phyloP scores from a whole-genome alignment of 805 yeast genomes.

The Candida maesae region DNA sequence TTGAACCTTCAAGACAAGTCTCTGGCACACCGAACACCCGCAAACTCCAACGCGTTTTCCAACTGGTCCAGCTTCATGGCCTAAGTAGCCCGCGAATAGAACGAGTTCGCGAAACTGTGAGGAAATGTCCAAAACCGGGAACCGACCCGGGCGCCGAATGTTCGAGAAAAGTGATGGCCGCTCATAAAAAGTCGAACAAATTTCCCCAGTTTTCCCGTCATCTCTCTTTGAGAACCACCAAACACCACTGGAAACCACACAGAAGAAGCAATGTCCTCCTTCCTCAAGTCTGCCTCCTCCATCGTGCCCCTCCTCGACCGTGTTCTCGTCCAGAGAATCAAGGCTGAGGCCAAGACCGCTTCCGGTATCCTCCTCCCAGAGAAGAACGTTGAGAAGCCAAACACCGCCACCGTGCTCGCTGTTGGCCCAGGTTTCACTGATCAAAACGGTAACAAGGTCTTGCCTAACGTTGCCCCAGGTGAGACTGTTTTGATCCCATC shows the following conservation, averaged over 20 bases:
- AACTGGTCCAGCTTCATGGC: too few species aligned
- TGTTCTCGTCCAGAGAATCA: conserved; percentile 90
- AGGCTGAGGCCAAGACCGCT: conserved; percentile 87
- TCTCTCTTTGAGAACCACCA: not conserved
- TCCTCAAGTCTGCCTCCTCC: conserved; percentile 78
- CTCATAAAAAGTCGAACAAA: not conserved
- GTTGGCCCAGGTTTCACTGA: conserved; percentile 92
- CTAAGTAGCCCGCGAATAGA: not conserved
- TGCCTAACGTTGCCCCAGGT: conserved; percentile 79
- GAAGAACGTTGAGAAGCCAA: conserved; percentile 90
- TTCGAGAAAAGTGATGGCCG: conserved; percentile 7
- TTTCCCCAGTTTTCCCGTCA: not conserved
- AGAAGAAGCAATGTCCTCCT: conserved; percentile 39
- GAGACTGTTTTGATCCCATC: conserved; percentile 93
- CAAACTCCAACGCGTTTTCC: not conserved
- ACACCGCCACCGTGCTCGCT: conserved; percentile 88
- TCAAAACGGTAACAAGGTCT: conserved; percentile 66
- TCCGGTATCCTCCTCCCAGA: conserved; percentile 94
- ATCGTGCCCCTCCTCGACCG: conserved; percentile 94
- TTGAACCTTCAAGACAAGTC: not conserved
- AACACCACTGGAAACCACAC: not conserved
- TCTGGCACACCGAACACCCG: conserved; percentile 6
- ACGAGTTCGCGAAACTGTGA: conserved; percentile 1
- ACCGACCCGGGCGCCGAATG: conserved; percentile 1
- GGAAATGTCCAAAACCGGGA: not conserved